A percentile compares a stretch with the other conserved stretches of the same genome.
Evolutionary conservation across 2,329 filamentous ascomycete genomes (phyloP).

Genomic region (Penicillium nordicum): DNA sequence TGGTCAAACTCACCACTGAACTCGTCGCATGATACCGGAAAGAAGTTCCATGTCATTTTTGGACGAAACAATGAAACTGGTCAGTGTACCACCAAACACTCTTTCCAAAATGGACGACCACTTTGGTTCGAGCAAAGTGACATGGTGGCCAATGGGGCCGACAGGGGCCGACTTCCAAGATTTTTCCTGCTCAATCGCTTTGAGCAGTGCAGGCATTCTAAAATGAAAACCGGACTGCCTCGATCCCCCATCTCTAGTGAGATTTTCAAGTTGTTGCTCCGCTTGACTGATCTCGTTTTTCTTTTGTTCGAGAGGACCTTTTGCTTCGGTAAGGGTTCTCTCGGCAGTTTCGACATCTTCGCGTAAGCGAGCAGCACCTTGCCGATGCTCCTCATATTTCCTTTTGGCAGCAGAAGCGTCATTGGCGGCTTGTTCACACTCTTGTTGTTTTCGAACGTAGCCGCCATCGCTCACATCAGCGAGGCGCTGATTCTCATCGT

Average conservation of each 20-base stretch:
- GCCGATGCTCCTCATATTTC: slow-evolving; percentile 42
- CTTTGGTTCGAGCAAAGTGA: slow-evolving; percentile 71
- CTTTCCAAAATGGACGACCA: slow-evolving; percentile 84
- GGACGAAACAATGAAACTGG: slow-evolving; percentile 75
- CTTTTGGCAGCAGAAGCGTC: slow-evolving; percentile 46
- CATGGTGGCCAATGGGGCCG: slow-evolving; percentile 76
- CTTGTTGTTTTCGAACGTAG: slow-evolving; percentile 58
- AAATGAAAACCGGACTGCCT: slow-evolving; percentile 62
- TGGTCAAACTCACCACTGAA: slow-evolving; percentile 48
- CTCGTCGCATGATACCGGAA: slow-evolving; percentile 59
- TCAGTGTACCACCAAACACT: slow-evolving; percentile 65
- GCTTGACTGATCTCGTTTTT: slow-evolving; percentile 53
- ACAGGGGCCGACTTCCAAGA: slow-evolving; percentile 71
- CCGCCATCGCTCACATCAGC: slow-evolving; percentile 67
- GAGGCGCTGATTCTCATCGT: slow-evolving; percentile 54
- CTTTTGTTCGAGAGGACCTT: slow-evolving; percentile 42
- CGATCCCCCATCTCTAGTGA: slow-evolving; percentile 58
- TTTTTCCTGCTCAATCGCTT: slow-evolving; percentile 64
- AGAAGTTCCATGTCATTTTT: slow-evolving; percentile 72
- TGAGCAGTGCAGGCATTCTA: slow-evolving; percentile 62
- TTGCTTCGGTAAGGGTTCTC: slow-evolving; percentile 25
- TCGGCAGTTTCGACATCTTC: slow-evolving; percentile 36
- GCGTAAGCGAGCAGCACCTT: slow-evolving; percentile 34
- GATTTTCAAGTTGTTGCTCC: slow-evolving; percentile 49
- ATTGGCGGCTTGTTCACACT: slow-evolving; percentile 58